Conservation (phyloP, 176 grass and related monocot genomes). For the Leersia perrieri region DNA sequence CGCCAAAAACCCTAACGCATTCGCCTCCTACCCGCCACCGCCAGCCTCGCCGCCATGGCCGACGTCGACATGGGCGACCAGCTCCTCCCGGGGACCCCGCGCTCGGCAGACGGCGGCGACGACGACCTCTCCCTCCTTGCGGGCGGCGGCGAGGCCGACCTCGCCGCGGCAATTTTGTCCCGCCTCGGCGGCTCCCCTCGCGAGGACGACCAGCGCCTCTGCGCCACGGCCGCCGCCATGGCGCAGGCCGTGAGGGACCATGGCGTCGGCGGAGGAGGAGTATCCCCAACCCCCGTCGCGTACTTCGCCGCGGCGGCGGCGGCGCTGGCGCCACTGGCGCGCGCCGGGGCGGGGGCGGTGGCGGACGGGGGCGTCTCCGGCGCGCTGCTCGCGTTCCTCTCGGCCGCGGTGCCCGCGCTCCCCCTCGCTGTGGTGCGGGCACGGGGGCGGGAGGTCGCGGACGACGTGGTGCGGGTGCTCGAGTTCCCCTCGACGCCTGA, state of each 20-base stretch:
- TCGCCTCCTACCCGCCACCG: not conserved
- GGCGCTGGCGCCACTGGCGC: slow-evolving; percentile 54
- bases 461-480: slow-evolving; percentile 59
- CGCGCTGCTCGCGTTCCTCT: slow-evolving; percentile 71
- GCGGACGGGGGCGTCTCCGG: slow-evolving; percentile 45
- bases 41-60: slow-evolving; percentile 23
- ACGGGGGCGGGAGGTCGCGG: slow-evolving; percentile 43
- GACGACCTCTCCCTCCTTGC: slow-evolving; percentile 43
- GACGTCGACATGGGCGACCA: slow-evolving; percentile 50
- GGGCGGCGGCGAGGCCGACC: slow-evolving; percentile 41
- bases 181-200: slow-evolving; percentile 52
- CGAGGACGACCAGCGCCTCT: slow-evolving; percentile 78
- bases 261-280: too few relatives aligned
- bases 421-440: slow-evolving; percentile 45
- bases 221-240: slow-evolving; percentile 69
- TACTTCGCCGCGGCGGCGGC: slow-evolving; percentile 66
- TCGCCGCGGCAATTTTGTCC: slow-evolving; percentile 50
- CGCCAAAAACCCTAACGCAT: slow-evolving; percentile 42
- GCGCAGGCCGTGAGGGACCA: slow-evolving; percentile 69
- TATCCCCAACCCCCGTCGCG: slow-evolving; percentile 50
- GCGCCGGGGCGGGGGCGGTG: slow-evolving; percentile 36
- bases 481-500: slow-evolving; percentile 61
- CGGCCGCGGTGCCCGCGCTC: slow-evolving; percentile 46
- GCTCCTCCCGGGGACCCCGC: slow-evolving; percentile 34
- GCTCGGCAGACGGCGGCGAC: slow-evolving; percentile 32